phyloP scores from a whole-genome alignment of 331 rosid genomes.

The Rosa hybrid region DNA sequence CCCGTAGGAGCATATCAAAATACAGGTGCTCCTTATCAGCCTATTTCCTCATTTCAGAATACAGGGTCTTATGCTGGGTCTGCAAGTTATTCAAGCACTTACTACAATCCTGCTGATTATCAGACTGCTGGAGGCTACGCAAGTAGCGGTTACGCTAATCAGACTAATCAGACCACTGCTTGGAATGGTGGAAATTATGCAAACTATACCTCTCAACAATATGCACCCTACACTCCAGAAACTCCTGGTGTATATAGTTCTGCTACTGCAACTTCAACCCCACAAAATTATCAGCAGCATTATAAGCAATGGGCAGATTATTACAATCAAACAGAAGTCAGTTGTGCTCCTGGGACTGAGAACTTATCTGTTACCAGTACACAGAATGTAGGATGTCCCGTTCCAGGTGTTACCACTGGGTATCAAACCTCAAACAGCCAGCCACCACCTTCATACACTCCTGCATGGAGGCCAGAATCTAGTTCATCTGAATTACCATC shows the following conservation, averaged over 20 bases:
- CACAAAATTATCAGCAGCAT: slow-evolving; percentile 78
- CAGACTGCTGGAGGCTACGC: slow-evolving; percentile 96
- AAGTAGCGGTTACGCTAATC: slow-evolving; percentile 76
- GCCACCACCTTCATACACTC: slow-evolving; percentile 59
- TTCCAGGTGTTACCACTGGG: slow-evolving; percentile 57
- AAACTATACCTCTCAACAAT: slow-evolving; percentile 71
- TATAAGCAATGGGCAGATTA: slow-evolving; percentile 90
- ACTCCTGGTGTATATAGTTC: slow-evolving; percentile 65
- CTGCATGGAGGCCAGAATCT: slow-evolving; percentile 82
- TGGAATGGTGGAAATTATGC: slow-evolving; percentile 84
- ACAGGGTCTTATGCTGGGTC: slow-evolving; percentile 99
- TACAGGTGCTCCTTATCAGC: slow-evolving; percentile 99
- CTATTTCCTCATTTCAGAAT: slow-evolving; percentile 99
- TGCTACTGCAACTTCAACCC: slow-evolving; percentile 50
- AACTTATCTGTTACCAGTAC: slow-evolving; percentile 64
- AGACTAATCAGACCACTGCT: slow-evolving; percentile 63
- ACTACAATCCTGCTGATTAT: slow-evolving; percentile 99
- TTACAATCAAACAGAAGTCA: slow-evolving; percentile 92
- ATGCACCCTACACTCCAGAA: slow-evolving; percentile 70
- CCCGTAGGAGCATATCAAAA: slow-evolving; percentile 98
- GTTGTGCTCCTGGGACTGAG: slow-evolving; percentile 99
- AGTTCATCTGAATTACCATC: slow-evolving; percentile 60
- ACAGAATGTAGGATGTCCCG: slow-evolving; percentile 52
- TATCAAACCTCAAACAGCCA: slow-evolving; percentile 58
- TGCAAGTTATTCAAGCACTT: slow-evolving; percentile 99